Evolutionary conservation across 495 filamentous ascomycete genomes (phyloP).

Genomic region (Neurospora sp.): DNA sequence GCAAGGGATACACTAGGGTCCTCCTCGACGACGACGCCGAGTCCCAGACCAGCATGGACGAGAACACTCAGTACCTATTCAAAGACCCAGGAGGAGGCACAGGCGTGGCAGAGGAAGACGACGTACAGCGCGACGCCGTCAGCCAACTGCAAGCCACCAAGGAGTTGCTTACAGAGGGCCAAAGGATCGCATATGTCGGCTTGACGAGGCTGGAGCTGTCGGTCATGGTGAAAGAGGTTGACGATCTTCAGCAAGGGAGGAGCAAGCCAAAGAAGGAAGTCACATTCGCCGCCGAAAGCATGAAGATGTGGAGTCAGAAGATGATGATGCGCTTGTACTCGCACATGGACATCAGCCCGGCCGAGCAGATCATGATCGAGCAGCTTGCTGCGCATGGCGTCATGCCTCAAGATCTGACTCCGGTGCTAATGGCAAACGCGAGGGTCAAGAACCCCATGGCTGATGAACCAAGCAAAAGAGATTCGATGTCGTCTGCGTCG

Average conservation of each 20-base stretch:
- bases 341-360: slow-evolving; percentile 90
- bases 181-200: slow-evolving; percentile 94
- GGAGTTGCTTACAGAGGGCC: slow-evolving; percentile 85
- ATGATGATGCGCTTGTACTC: slow-evolving; percentile 90
- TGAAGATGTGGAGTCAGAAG: slow-evolving; percentile 94
- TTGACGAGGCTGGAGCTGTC: slow-evolving; percentile 69
- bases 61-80: slow-evolving; percentile 94
- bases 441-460: slow-evolving; percentile 90
- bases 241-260: slow-evolving; percentile 40
- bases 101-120: slow-evolving; percentile 59
- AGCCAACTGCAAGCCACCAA: slow-evolving; percentile 95
- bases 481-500: slow-evolving; percentile 3
- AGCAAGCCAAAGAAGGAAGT: slow-evolving; percentile 57
- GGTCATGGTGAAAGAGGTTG: slow-evolving; percentile 60
- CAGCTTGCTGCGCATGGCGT: slow-evolving; percentile 91
- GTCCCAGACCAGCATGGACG: slow-evolving; percentile 91
- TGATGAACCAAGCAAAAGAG: slow-evolving; percentile 7
- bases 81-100: slow-evolving; percentile 47
- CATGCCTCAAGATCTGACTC: slow-evolving; percentile 68
- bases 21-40: slow-evolving; percentile 89
- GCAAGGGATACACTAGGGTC: slow-evolving; percentile 89
- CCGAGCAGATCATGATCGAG: slow-evolving; percentile 98
- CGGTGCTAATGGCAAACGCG: slow-evolving; percentile 83
- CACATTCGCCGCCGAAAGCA: slow-evolving; percentile 57
- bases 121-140: slow-evolving; percentile 72